Conservation (phyloP, 2,329 filamentous ascomycete species). For the Madurella mycetomatis region DNA sequence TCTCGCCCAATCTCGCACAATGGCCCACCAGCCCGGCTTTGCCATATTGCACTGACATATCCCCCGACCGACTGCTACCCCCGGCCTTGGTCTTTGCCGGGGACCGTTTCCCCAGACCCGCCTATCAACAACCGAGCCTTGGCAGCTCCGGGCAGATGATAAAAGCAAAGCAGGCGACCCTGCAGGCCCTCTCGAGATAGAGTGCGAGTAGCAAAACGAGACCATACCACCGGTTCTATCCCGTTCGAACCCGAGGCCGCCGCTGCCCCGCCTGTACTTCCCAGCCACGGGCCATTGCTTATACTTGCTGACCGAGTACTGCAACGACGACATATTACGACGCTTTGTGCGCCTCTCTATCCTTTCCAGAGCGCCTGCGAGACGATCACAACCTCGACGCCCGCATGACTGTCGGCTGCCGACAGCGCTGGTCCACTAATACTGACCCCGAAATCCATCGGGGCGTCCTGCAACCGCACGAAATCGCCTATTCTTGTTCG, state of each 20-base stretch:
- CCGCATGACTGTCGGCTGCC: slow-evolving; percentile 15
- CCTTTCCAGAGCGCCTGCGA: slow-evolving; percentile 1
- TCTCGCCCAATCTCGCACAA: slow-evolving; percentile 25
- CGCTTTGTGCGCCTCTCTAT: not conserved
- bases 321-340: slow-evolving; percentile 5
- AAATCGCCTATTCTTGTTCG: slow-evolving; percentile 2
- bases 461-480: slow-evolving; percentile 21
- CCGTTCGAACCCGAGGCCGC: not conserved
- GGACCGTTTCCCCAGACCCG: slow-evolving; percentile 17
- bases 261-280: not conserved
- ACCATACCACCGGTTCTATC: not conserved
- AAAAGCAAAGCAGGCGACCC: slow-evolving; percentile 13
- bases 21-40: slow-evolving; percentile 29
- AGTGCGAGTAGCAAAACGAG: slow-evolving; percentile 1
- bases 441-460: slow-evolving; percentile 10
- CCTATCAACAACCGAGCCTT: slow-evolving; percentile 19
- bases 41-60: slow-evolving; percentile 29
- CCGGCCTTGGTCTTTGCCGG: slow-evolving; percentile 11
- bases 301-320: slow-evolving; percentile 1
- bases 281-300: not conserved
- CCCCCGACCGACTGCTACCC: slow-evolving; percentile 25
- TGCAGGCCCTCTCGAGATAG: slow-evolving; percentile 4
- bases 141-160: slow-evolving; percentile 7
- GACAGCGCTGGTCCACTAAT: slow-evolving; percentile 6
- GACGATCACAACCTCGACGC: slow-evolving; percentile 6